Evolutionary conservation across 441 rosid genomes (phyloP).

Genomic region (Raphanus hybrid): DNA sequence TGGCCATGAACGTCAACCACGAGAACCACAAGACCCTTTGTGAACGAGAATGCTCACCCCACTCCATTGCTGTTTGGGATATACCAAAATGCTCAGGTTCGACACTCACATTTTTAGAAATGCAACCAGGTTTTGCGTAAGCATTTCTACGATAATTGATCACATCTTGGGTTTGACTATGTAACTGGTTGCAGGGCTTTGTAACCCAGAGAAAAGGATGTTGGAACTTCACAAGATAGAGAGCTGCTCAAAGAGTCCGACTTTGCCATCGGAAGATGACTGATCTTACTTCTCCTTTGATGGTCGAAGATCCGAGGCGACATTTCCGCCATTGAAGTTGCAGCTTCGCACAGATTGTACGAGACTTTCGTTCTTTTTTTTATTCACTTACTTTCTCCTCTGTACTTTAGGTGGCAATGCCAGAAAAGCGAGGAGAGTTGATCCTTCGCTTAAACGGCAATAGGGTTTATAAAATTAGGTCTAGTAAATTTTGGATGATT

Average conservation of each 20-base stretch:
- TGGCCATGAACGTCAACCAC: constrained; percentile 94
- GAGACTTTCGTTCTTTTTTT: not conserved
- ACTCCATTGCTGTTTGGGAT: constrained; percentile 91
- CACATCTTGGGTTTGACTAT: constrained; percentile 20
- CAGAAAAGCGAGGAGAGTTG: constrained; percentile 14
- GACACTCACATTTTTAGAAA: constrained; percentile 36
- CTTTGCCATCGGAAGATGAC: constrained; percentile 65
- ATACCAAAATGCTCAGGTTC: constrained; percentile 96
- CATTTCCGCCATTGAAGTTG: constrained; percentile 23
- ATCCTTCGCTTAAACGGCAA: constrained; percentile 7
- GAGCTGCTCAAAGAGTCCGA: constrained; percentile 80
- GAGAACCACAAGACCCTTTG: constrained; percentile 77
- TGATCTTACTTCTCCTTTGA: constrained; percentile 19
- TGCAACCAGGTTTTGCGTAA: not conserved
- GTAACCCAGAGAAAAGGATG: constrained; percentile 77
- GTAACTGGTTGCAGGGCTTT: constrained; percentile 61
- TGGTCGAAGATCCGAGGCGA: constrained; percentile 27
- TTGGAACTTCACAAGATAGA: constrained; percentile 78
- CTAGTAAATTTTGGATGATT: constrained; percentile 20
- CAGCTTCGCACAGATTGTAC: constrained; percentile 28
- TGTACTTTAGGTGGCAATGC: constrained; percentile 13
- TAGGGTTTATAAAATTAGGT: constrained; percentile 24
- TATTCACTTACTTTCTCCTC: not conserved
- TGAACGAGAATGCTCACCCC: constrained; percentile 63
- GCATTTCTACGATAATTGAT: constrained; percentile 18